These are phyloP conservation scores for Boletellus ananiceps DNA, from an alignment of 768 basidiomycete genomes.

Conservation along the genomic window DNA sequence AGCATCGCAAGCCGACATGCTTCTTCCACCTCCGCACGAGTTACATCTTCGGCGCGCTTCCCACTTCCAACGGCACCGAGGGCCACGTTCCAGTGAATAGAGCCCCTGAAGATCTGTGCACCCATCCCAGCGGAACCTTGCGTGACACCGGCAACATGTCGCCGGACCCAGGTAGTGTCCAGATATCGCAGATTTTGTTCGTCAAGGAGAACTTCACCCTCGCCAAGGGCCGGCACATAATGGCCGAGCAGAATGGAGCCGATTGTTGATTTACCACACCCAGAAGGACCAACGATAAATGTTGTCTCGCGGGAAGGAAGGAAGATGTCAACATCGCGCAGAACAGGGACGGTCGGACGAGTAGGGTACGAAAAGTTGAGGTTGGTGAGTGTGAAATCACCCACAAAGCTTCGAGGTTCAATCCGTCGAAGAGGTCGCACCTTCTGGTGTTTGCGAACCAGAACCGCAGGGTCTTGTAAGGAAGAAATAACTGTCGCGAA, in stretches of 20 bases:
- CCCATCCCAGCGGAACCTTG: conserved; percentile 59
- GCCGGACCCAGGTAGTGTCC: conserved; percentile 63
- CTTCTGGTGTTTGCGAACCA: conserved; percentile 11
- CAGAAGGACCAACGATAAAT: conserved; percentile 76
- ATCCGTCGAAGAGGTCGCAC: conserved; percentile 53
- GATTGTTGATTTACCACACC: conserved; percentile 74
- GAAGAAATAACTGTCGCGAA: conserved; percentile 18
- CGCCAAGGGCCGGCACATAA: conserved; percentile 51
- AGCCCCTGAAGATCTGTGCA: conserved; percentile 62
- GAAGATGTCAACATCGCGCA: conserved; percentile 58
- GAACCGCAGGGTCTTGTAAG: conserved; percentile 33
- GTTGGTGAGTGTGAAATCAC: conserved; percentile 61
- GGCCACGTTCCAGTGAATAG: conserved; percentile 81
- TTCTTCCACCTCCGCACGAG: conserved; percentile 64
- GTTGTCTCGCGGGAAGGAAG: conserved; percentile 70
- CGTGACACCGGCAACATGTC: conserved; percentile 69
- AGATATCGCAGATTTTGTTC: conserved; percentile 75
- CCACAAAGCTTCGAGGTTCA: conserved; percentile 55
- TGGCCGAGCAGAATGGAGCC: conserved; percentile 63
- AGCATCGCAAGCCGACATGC: conserved; percentile 84
- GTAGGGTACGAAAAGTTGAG: conserved; percentile 74
- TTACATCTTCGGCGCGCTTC: conserved; percentile 46
- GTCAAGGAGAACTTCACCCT: conserved; percentile 73
- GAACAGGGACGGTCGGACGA: conserved; percentile 55
- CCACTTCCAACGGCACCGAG: conserved; percentile 58